These are phyloP conservation scores for Kodamaea sagamina DNA, from an alignment of 805 yeast species.

Conservation along the genomic window DNA sequence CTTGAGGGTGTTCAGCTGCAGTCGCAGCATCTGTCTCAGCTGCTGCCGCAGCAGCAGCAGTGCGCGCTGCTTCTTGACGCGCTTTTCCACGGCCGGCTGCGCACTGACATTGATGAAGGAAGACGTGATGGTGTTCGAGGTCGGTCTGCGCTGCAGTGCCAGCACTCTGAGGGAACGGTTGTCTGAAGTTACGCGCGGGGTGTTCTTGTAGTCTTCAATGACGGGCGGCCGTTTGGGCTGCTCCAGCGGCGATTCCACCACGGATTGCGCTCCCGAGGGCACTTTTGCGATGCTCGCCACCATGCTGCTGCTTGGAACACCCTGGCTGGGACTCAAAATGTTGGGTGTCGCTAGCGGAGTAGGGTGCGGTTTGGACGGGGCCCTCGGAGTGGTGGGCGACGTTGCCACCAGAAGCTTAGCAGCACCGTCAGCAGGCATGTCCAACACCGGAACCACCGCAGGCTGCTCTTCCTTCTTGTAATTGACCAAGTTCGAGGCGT, in stretches of 20 bases:
- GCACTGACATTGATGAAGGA: conserved; percentile 37
- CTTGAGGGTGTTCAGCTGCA: neutral
- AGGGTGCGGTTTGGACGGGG: neutral
- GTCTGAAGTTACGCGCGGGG: conserved; percentile 39
- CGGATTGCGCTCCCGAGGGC: neutral
- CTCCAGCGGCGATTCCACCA: neutral
- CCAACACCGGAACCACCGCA: neutral
- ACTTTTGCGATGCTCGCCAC: neutral
- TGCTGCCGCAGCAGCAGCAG: conserved; percentile 6
- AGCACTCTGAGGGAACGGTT: conserved; percentile 35
- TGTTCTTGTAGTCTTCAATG: conserved; percentile 9
- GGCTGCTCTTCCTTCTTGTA: conserved; percentile 8
- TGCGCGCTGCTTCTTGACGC: neutral
- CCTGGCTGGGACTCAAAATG: neutral
- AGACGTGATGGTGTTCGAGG: conserved; percentile 20
- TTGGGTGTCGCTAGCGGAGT: neutral
- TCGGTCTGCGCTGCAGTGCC: conserved; percentile 21
- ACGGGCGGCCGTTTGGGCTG: conserved; percentile 1
- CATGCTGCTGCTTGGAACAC: neutral
- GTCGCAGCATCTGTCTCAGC: neutral
- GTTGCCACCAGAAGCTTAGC: too few relatives aligned
- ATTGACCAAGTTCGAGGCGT: conserved; percentile 28
- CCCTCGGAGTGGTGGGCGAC: too few relatives aligned
- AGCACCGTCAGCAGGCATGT: neutral
- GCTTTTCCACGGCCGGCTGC: neutral